Base-by-base conservation (phyloP, 129 eudicot species). In the Mikania micrantha region DNA sequence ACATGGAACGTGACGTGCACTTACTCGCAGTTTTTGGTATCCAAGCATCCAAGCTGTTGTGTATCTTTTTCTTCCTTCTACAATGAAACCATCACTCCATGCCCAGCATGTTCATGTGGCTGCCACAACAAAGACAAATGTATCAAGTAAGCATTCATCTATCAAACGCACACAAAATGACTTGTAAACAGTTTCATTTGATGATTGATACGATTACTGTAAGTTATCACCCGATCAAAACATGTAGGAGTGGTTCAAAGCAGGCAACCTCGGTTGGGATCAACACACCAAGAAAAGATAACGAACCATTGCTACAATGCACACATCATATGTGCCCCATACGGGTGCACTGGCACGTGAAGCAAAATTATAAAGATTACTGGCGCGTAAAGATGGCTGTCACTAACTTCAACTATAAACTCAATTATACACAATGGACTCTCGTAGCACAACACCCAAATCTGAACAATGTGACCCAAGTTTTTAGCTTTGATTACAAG, bases 1-100 rank as follows among this genome's bases (percentile, higher is more conserved):
- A 88, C 96, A 41, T 88, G 96, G 96, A 88, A 88, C 13, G 83
- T 85, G 66, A 89, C 93, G 22, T 89, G 96, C 83, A 89, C 96
- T 2, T 85, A 81, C 66, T 89, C 96, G 5, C 93, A 89, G 69
- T 73, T 79, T 53, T 79, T 83, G 48, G 90, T 82, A 22, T 85
- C 87, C 19, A 81, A 27, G 63, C 65, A 83, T 45, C 90, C 96
- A 12, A 74, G 75, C 10, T 89, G 96, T 64, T 89, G 96, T 27
- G 93, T 85, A 19, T 89, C 96, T 28, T 85, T 89, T 74, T 89
- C 96, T 3, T 76, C 96, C 17, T 88, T 88, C 85, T 88, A 88
- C 83, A 88, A 83, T 39, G 54, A 79, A 25, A 85, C 93, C 56
- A 89, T 89, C 81, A 79, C 85, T 59, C 93, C 96, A 29, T 89